Evolutionary conservation across 2,329 filamentous ascomycete species (phyloP).

Genomic region (Diaporthe citrichinensis): DNA sequence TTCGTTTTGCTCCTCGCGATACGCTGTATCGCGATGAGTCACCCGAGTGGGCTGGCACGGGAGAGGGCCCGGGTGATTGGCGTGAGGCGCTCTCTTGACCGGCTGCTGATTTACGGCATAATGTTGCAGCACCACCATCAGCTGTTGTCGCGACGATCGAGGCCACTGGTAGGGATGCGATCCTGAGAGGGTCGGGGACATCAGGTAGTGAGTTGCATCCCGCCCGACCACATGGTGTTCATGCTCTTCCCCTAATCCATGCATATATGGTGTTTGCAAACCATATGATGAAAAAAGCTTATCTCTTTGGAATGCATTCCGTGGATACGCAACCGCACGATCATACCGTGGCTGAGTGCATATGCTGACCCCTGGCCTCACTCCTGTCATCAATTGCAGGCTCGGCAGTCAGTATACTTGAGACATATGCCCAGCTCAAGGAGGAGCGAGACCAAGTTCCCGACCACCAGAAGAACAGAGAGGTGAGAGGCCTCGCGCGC

Average conservation of each 20-base stretch:
- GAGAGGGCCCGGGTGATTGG: neutral
- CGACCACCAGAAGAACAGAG: constrained; percentile 55
- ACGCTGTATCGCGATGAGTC: neutral
- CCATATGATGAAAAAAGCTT: constrained; percentile 11
- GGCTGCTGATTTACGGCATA: constrained; percentile 32
- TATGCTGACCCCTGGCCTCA: constrained; percentile 19
- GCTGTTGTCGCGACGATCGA: constrained; percentile 91
- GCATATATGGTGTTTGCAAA: constrained; percentile 18
- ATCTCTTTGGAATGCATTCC: constrained; percentile 4
- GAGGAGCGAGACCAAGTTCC: constrained; percentile 46
- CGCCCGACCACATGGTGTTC: neutral
- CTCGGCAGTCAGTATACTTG: constrained; percentile 94
- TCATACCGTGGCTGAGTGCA: neutral
- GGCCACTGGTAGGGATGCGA: constrained; percentile 91
- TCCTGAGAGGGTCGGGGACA: constrained; percentile 88
- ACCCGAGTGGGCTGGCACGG: neutral
- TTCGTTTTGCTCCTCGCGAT: constrained; percentile 19
- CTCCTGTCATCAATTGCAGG: constrained; percentile 56
- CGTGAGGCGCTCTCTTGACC: constrained; percentile 2
- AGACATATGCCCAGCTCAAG: constrained; percentile 78
- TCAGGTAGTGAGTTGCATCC: constrained; percentile 78
- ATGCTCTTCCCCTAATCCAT: neutral
- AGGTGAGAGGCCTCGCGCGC: constrained; percentile 88
- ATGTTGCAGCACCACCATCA: constrained; percentile 79
- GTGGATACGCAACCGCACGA: neutral